Percentiles rank a stretch among this genome's conserved stretches.
Conservation (phyloP, 108 stramenopile genomes). For the Cyclotella kingstonii region DNA sequence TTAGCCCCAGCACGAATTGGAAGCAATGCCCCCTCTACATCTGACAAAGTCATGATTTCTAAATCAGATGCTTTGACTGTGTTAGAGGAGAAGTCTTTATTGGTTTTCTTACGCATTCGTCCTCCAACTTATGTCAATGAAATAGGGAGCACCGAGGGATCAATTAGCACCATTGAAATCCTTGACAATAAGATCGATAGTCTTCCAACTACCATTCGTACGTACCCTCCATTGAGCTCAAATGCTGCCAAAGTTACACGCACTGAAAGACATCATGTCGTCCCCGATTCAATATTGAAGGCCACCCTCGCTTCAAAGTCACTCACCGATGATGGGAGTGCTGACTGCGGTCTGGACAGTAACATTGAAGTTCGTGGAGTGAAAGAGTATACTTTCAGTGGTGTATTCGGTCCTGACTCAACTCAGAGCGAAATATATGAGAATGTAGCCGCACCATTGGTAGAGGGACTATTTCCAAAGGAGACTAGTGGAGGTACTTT, state of each 20-base stretch:
- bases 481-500: slow-evolving; percentile 12
- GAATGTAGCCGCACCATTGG: slow-evolving; percentile 61
- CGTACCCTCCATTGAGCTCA: slow-evolving; percentile 67
- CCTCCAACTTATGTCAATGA: slow-evolving; percentile 35
- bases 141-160: slow-evolving; percentile 16
- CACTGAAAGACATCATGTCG: slow-evolving; percentile 6
- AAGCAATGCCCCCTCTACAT: neutral
- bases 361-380: slow-evolving; percentile 51
- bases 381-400: slow-evolving; percentile 74
- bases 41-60: neutral
- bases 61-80: neutral
- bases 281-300: slow-evolving; percentile 9
- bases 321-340: slow-evolving; percentile 34
- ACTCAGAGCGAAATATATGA: slow-evolving; percentile 65
- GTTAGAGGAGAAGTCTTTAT: slow-evolving; percentile 30
- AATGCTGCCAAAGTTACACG: slow-evolving; percentile 62
- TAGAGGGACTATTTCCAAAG: slow-evolving; percentile 59
- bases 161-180: slow-evolving; percentile 56
- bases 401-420: slow-evolving; percentile 62
- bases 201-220: slow-evolving; percentile 59
- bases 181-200: slow-evolving; percentile 17
- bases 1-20: neutral
- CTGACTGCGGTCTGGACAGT: slow-evolving; percentile 15
- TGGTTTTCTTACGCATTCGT: slow-evolving; percentile 70
- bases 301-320: slow-evolving; percentile 31